These are phyloP conservation scores for Athelia psychrophila DNA, from an alignment of 1,284 basidiomycete species.

Conservation along the genomic window DNA sequence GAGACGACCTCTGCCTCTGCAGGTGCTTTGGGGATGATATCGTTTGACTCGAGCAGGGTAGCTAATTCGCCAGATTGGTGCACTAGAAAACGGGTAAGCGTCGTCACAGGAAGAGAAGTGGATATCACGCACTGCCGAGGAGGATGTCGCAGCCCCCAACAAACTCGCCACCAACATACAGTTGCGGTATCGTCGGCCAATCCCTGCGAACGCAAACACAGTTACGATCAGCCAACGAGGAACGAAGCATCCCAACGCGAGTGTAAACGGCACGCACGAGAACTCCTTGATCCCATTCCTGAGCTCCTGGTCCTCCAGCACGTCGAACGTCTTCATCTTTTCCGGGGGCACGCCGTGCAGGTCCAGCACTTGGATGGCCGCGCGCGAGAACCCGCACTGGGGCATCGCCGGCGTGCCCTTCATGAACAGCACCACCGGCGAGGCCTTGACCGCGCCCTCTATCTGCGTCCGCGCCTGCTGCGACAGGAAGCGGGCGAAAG, in stretches of 20 bases:
- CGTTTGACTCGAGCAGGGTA: slow-evolving; percentile 72
- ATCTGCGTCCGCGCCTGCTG: slow-evolving; percentile 19
- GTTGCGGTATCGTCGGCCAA: slow-evolving; percentile 97
- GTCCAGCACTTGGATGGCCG: slow-evolving; percentile 88
- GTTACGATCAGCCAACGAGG: not conserved
- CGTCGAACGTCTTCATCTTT: slow-evolving; percentile 88
- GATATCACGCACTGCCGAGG: slow-evolving; percentile 73
- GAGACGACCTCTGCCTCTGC: not conserved
- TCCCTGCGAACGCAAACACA: slow-evolving; percentile 51
- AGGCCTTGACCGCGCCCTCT: slow-evolving; percentile 45
- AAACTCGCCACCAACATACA: slow-evolving; percentile 95
- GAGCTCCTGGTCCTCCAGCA: slow-evolving; percentile 84
- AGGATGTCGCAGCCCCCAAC: slow-evolving; percentile 97
- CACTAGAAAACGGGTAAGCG: slow-evolving; percentile 52
- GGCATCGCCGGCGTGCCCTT: slow-evolving; percentile 86
- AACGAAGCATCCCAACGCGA: slow-evolving; percentile 1
- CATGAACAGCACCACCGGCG: slow-evolving; percentile 82
- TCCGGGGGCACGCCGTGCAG: slow-evolving; percentile 81
- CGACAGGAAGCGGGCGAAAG: slow-evolving; percentile 8
- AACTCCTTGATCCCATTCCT: slow-evolving; percentile 92
- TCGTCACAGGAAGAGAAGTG: slow-evolving; percentile 4
- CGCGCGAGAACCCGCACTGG: slow-evolving; percentile 94
- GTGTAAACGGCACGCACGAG: slow-evolving; percentile 58
- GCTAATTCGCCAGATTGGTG: slow-evolving; percentile 96
- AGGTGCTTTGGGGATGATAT: slow-evolving; percentile 50